Evolutionary conservation across 2,329 filamentous ascomycete genomes (phyloP), one percentile per base, ranked within the genome.

Genomic region (Hypomyces rosellus): DNA sequence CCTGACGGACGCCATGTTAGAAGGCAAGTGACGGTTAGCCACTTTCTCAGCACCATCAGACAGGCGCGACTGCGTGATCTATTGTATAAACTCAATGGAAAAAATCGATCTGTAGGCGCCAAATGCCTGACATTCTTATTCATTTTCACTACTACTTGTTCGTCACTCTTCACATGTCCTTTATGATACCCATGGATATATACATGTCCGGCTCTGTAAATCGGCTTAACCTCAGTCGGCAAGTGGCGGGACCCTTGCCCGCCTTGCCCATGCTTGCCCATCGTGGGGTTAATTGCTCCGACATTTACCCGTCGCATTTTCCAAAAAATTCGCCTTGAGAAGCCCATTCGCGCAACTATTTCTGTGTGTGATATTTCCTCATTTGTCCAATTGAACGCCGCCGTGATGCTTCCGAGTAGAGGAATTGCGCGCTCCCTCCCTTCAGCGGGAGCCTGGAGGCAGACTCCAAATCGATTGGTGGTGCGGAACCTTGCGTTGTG

Each of bases 381-480:
- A 18, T 18, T 39, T 43, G 18, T 34, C 30, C 52, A 60, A 54
- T 47, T 49, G 46, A 50, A 55, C 45, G 46, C 53, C 60, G 61
- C 56, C 64, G 66, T 57, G 52, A 74, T 74, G 72, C 66, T 74
- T 61, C 69, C 71, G 51, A 73, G 71, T 55, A 69, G 71, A 70
- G 71, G 69, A 61, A 64, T 72, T 59, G 63, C 66, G 58, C 67
- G 68, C 56, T 67, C 69, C 48, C 54, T 71, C 50, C 64, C 69
- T 55, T 65, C 67, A 39, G 56, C 58, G 54, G 59, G 61, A 48
- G 44, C 61, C 38, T 62, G 63, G 54, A 65, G 62, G 56, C 64
- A 62, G 48, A 42, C 64, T 25, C 57, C 57, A 14, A 58, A 53
- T 49, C 63, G 61, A 61, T 57, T 59, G 18, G 66, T 70, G 33